Evolutionary conservation across 306 rosid genomes (phyloP), one percentile per base, ranked within the genome.

Genomic region (Citrullus amarus): DNA sequence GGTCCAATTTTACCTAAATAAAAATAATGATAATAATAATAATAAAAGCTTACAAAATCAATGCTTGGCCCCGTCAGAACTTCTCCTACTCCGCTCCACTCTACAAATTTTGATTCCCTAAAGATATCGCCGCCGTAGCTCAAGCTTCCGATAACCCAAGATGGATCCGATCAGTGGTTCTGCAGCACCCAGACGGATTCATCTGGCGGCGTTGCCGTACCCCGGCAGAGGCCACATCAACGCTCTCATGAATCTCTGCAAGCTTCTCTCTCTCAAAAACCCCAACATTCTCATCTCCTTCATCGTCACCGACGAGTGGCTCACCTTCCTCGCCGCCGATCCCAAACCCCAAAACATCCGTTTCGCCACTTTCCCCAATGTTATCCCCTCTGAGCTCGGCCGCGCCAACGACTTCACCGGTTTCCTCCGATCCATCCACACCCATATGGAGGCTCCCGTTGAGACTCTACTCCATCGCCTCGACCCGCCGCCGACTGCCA

Each of bases 211-310:
- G 15, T 46, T 86, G 69, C 89, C 91, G 4, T 86, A 44, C 30
- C 88, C 91, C 10, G 84, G 81, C n/a, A 41, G 85, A 56, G 88
- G 88, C 10, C 91, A 84, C 80, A 28, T 88, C 76, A 88, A 86
- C 80, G 89, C 92, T 15, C 85, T 91, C 90, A 87, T 91, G 88
- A 88, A 68, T 76, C 78, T 91, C 46, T 91, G 89, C 86, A 87
- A 85, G 53, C 59, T 71, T 6, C 76, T 87, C 0, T 44, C 38
- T 48, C 80, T 78, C 6, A 83, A 51, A 58, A 55, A 22, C 4
- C 78, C 76, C 4, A 58, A 82, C 5, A 57, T 82, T 46, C 77
- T 80, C 66, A 72, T 89, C 79, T 85, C 87, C 80, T 85, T 87
- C 57, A 82, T 89, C 25, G 83, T 89, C 71, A 89, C 92, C 11